Evolutionary conservation across 352 stramenopile genomes (phyloP), one percentile per base, ranked within the genome.

Genomic region (Pythium rhizo-oryzae): DNA sequence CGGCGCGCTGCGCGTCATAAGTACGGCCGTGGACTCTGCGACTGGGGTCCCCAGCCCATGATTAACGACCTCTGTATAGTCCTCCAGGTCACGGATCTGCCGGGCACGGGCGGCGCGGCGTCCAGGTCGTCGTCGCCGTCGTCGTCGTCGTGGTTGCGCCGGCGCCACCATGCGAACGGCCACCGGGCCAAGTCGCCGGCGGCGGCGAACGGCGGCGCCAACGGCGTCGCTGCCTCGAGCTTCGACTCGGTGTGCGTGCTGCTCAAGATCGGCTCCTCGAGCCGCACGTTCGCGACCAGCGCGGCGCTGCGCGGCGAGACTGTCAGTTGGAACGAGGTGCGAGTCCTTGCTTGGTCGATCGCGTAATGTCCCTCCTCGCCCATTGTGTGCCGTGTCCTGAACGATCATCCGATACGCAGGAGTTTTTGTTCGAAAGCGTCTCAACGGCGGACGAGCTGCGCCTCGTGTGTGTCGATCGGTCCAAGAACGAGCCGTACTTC

Each of bases 381-480:
- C n/a, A n/a, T n/a, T n/a, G 28, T 33, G 28, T 33, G 28, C 28
- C 28, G 28, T 33, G 28, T 33, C 2, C 28, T 33, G 6, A 33
- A 33, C 3, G 28, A 33, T 33, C 28, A 33, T 7, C 28, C 28
- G 28, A 47, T 47, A 1, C 33, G 5, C 59, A 94, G 84, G 85
- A 94, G 57, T 94, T 96, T 65, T 75, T 78, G 28, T 70, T 94
- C 43, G 84, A 94, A 25, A 71, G 80, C 52, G 82, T 93, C 39
- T 81, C 71, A 25, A 83, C 81, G 7, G 77, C 63, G 8, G 88
- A 94, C 24, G 82, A 87, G 47, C 70, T 96, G 25, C 72, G 70
- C n/a, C 69, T 96, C 37, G 90, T 81, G 39, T 91, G 82, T 71
- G 68, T 96, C 5, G 79, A 93, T 50, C 84, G 85, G 44, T 68